Conservation (phyloP, 257 asterid species). For the Fraxinus quadrangulata region DNA sequence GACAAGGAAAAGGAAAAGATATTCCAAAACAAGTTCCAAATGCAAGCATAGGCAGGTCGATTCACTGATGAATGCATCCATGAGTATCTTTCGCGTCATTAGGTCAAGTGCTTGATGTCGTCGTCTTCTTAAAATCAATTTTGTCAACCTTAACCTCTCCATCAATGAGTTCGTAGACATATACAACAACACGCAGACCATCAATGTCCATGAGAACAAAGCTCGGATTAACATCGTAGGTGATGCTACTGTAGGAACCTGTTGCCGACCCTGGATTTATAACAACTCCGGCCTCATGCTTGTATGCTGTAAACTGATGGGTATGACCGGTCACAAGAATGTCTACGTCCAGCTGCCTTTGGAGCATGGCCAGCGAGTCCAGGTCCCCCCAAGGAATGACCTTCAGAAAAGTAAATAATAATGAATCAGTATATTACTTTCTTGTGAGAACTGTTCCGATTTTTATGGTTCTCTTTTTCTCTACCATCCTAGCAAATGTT, state of each 20-base stretch:
- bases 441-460: neutral
- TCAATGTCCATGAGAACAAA: constrained; percentile 97
- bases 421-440: constrained; percentile 6
- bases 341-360: constrained; percentile 95
- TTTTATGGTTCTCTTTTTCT: neutral
- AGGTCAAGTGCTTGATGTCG: constrained; percentile 38
- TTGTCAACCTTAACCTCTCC: constrained; percentile 99
- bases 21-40: neutral
- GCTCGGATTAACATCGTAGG: constrained; percentile 95
- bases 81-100: neutral
- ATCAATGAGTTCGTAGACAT: constrained; percentile 90
- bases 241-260: constrained; percentile 95
- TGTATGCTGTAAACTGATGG: constrained; percentile 95
- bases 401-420: constrained; percentile 36
- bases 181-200: constrained; percentile 90
- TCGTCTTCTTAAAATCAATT: constrained; percentile 95
- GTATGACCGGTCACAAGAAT: constrained; percentile 94
- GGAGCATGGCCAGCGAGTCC: constrained; percentile 94
- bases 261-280: constrained; percentile 98
- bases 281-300: constrained; percentile 97
- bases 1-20: neutral
- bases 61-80: neutral
- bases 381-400: constrained; percentile 98
- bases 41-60: neutral
- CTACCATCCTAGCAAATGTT: neutral